A percentile compares a stretch with the other conserved stretches of the same genome.
These are phyloP conservation scores for Daldinia vernicosa DNA, from an alignment of 495 filamentous ascomycete species.

Conservation along the genomic window DNA sequence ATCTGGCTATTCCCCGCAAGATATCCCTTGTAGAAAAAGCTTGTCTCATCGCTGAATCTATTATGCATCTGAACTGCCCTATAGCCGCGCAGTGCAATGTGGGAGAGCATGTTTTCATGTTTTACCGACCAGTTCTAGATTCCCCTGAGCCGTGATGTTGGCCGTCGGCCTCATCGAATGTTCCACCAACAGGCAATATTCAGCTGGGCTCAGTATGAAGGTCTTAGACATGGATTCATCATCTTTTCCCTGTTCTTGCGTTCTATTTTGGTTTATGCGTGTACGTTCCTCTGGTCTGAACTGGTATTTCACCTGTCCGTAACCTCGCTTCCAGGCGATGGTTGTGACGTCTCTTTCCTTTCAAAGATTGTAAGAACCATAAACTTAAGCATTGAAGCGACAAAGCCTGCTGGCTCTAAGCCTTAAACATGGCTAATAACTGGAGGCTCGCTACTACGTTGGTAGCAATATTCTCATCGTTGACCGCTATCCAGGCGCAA, in stretches of 20 bases:
- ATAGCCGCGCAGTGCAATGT: slow-evolving; percentile 35
- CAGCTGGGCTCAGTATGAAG: slow-evolving; percentile 8
- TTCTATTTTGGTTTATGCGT: slow-evolving; percentile 18
- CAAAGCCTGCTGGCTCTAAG: slow-evolving; percentile 2
- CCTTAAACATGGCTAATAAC: slow-evolving; percentile 9
- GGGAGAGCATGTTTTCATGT: slow-evolving; percentile 19
- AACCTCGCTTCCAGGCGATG: slow-evolving; percentile 5
- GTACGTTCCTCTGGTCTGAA: slow-evolving; percentile 2
- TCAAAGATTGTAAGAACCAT: background rate
- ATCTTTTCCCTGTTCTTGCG: slow-evolving; percentile 2
- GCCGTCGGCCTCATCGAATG: slow-evolving; percentile 28
- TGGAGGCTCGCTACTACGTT: slow-evolving; percentile 25
- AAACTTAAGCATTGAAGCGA: background rate
- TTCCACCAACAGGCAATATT: slow-evolving; percentile 7
- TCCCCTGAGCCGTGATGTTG: slow-evolving; percentile 20
- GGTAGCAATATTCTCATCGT: slow-evolving; percentile 22
- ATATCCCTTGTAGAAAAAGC: slow-evolving; percentile 25
- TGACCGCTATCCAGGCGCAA: slow-evolving; percentile 24
- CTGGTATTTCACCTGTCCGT: slow-evolving; percentile 5
- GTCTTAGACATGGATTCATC: slow-evolving; percentile 3
- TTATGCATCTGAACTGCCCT: slow-evolving; percentile 14
- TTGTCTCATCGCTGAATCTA: slow-evolving; percentile 18
- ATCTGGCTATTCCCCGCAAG: slow-evolving; percentile 36
- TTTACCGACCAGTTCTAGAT: slow-evolving; percentile 31
- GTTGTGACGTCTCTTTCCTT: background rate